These are phyloP conservation scores for Boletus sp. DNA, from an alignment of 768 basidiomycete genomes.

Conservation along the genomic window DNA sequence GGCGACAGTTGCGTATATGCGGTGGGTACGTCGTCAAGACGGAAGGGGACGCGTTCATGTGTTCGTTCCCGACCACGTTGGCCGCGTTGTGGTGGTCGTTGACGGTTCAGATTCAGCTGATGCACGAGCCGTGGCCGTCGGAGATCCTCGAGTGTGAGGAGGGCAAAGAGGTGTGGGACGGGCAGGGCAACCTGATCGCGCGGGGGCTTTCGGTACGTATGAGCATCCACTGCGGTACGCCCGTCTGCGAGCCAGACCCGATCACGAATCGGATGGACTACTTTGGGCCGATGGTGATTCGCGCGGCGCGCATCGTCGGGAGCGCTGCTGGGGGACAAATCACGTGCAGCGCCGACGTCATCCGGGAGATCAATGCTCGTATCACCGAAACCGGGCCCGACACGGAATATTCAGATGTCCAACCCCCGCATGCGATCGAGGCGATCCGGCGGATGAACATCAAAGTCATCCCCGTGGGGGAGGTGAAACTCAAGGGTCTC, in stretches of 20 bases:
- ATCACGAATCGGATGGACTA: slow-evolving; percentile 97
- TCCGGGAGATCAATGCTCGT: slow-evolving; percentile 72
- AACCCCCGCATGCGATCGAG: slow-evolving; percentile 63
- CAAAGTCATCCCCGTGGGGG: slow-evolving; percentile 73
- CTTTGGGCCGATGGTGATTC: slow-evolving; percentile 95
- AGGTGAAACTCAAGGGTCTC: slow-evolving; percentile 90
- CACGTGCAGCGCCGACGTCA: slow-evolving; percentile 84
- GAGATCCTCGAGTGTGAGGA: slow-evolving; percentile 94
- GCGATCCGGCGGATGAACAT: slow-evolving; percentile 74
- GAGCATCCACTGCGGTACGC: slow-evolving; percentile 93
- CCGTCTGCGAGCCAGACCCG: slow-evolving; percentile 88
- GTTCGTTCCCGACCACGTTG: slow-evolving; percentile 88
- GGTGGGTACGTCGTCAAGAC: slow-evolving; percentile 99
- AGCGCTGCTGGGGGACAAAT: slow-evolving; percentile 91
- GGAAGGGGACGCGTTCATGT: slow-evolving; percentile 99
- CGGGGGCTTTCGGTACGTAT: slow-evolving; percentile 93
- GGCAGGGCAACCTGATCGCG: slow-evolving; percentile 64
- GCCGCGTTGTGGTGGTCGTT: slow-evolving; percentile 90
- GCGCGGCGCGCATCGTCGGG: slow-evolving; percentile 80
- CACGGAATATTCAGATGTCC: slow-evolving; percentile 58
- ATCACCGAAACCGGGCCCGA: slow-evolving; percentile 53
- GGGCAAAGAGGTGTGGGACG: slow-evolving; percentile 74
- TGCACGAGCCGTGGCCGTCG: slow-evolving; percentile 85
- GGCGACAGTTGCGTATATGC: slow-evolving; percentile 82
- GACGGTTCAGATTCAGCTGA: slow-evolving; percentile 77